Conservation (phyloP, 2,329 filamentous ascomycete species). For the Paecilomyces formosus region DNA sequence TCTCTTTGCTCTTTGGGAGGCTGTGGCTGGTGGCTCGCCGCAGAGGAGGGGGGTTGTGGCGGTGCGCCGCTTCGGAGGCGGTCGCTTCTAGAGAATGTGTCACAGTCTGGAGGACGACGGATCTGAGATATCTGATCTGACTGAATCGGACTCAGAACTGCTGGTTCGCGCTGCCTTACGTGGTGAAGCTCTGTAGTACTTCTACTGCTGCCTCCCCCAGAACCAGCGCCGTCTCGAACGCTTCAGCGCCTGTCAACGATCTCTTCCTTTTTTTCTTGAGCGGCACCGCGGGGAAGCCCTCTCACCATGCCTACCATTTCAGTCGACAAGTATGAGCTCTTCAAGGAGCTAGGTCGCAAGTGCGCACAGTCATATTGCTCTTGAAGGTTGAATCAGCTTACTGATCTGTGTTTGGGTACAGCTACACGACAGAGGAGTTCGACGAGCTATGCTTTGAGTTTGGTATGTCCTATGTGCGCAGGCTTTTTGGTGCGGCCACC, state of each 20-base stretch:
- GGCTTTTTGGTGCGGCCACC: conserved; percentile 11
- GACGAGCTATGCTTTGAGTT: conserved; percentile 98
- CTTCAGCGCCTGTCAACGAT: not conserved
- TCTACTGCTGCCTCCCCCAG: not conserved
- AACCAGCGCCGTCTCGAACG: not conserved
- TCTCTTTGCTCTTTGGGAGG: not conserved
- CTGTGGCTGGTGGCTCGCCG: conserved; percentile 19
- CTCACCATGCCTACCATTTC: conserved; percentile 86
- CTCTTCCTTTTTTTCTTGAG: not conserved
- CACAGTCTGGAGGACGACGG: not conserved
- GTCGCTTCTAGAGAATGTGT: not conserved
- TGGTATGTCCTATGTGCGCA: conserved; percentile 42
- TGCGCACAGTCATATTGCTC: conserved; percentile 39
- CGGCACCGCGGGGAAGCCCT: conserved; percentile 16
- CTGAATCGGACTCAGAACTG: not conserved
- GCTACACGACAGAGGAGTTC: conserved; percentile 88
- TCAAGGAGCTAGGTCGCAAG: conserved; percentile 83
- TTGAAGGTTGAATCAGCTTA: conserved; percentile 1
- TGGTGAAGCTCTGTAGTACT: not conserved
- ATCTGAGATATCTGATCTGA: not conserved
- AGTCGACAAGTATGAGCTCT: conserved; percentile 94
- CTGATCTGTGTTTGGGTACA: conserved; percentile 24
- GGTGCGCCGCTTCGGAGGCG: not conserved
- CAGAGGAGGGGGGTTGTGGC: conserved; percentile 5
- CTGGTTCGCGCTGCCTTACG: not conserved